These are phyloP conservation scores for Protoeuglena noctilucae DNA, from an alignment of 139 green algal genomes.

Conservation along the genomic window DNA sequence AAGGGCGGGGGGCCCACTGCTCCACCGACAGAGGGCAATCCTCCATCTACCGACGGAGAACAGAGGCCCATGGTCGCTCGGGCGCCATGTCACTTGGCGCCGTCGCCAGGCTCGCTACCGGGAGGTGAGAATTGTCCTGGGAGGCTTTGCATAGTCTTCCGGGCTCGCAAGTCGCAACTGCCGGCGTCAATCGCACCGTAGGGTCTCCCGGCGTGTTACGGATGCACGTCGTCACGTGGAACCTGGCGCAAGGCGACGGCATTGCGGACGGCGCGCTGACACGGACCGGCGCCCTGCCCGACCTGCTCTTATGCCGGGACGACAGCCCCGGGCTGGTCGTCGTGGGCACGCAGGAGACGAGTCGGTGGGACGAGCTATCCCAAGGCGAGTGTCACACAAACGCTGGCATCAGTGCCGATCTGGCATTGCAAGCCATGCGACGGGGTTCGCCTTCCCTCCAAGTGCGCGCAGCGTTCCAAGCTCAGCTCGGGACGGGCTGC, in stretches of 20 bases:
- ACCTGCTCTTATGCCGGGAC: neutral
- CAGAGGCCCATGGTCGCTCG: too few species aligned
- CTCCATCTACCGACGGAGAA: too few species aligned
- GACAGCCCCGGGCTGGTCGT: neutral
- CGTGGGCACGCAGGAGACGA: conserved; percentile 1
- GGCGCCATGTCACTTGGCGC: too few species aligned
- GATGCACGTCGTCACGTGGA: conserved; percentile 7
- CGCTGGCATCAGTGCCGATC: neutral
- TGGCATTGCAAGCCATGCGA: too few species aligned
- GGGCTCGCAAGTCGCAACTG: too few species aligned
- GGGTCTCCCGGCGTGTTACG: neutral
- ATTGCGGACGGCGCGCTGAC: neutral
- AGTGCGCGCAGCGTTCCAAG: neutral
- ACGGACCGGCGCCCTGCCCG: neutral
- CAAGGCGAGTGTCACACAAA: neutral
- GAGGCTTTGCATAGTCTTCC: too few species aligned
- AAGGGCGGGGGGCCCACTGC: neutral
- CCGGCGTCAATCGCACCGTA: neutral
- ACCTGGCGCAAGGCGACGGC: conserved; percentile 1
- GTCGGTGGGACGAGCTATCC: neutral
- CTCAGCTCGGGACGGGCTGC: neutral
- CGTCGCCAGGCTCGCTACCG: too few species aligned
- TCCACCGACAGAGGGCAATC: neutral
- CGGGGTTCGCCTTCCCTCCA: neutral
- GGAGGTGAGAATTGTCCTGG: too few species aligned